Conservation (phyloP, 2,329 filamentous ascomycete species). For the Colletotrichum filicis region DNA sequence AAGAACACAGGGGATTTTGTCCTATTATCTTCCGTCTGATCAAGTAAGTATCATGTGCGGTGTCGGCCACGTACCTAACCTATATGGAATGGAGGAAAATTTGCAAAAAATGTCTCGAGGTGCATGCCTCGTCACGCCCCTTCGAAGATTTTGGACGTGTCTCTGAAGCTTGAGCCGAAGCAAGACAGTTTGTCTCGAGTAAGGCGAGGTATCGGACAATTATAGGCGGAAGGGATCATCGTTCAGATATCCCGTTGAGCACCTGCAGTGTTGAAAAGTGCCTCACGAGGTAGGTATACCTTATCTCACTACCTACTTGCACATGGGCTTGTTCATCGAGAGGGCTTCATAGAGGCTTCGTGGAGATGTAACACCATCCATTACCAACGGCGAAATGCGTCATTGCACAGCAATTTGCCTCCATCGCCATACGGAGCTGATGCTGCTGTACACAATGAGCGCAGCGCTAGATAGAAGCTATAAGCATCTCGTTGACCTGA, state of each 20-base stretch:
- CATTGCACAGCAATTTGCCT: not conserved
- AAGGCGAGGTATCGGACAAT: conserved; percentile 3
- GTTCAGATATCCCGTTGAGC: not conserved
- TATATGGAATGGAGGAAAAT: not conserved
- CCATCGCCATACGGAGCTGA: not conserved
- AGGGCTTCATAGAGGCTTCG: too few species aligned
- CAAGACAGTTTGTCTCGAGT: conserved; percentile 14
- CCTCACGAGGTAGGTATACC: too few species aligned
- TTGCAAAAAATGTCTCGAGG: conserved; percentile 12
- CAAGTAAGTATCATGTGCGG: not conserved
- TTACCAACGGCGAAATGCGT: conserved; percentile 7
- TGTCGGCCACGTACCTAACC: not conserved
- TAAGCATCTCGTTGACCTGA: not conserved
- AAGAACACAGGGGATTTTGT: not conserved
- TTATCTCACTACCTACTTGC: not conserved
- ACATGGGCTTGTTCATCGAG: not conserved
- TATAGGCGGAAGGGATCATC: not conserved
- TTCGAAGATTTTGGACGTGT: not conserved
- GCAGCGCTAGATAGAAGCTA: not conserved
- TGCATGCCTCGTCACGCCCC: not conserved
- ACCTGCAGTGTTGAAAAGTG: not conserved
- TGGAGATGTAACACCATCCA: not conserved
- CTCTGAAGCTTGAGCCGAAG: not conserved
- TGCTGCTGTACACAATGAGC: conserved; percentile 4
- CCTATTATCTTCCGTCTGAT: not conserved